A percentile compares a stretch with the other conserved stretches of the same genome.
phyloP scores from a whole-genome alignment of 2,329 filamentous ascomycete species.

The Beauveria sp. region DNA sequence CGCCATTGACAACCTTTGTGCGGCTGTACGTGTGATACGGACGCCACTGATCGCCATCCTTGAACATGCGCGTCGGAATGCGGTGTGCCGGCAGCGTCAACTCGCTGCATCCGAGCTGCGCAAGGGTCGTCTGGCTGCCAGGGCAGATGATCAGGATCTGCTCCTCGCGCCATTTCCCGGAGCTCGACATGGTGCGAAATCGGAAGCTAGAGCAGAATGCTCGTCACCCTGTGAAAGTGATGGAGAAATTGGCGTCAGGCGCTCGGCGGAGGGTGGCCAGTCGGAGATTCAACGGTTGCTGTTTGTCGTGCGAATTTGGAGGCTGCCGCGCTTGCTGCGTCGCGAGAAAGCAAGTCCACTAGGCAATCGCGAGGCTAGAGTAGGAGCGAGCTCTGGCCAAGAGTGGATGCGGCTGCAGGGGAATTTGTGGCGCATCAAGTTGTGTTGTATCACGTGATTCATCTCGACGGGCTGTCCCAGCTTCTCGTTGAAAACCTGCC shows the following conservation, averaged over 20 bases:
- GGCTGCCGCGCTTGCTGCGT: conserved; percentile 6
- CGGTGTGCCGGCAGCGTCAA: conserved; percentile 84
- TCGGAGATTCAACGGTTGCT: neutral
- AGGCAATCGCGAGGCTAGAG: conserved; percentile 3
- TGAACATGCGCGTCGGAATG: conserved; percentile 91
- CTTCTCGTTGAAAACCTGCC: too few species aligned
- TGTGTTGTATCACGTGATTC: neutral
- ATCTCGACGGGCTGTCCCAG: neutral
- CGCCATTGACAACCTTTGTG: conserved; percentile 43
- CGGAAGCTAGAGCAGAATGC: neutral
- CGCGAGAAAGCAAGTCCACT: conserved; percentile 4
- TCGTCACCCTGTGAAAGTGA: neutral
- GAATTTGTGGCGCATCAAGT: neutral
- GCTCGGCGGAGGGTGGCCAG: neutral
- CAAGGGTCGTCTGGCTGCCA: conserved; percentile 83
- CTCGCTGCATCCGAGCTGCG: conserved; percentile 83
- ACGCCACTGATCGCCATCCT: conserved; percentile 67
- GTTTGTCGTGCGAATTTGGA: neutral
- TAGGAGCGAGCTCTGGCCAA: neutral
- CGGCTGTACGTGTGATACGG: conserved; percentile 71
- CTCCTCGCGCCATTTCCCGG: conserved; percentile 57
- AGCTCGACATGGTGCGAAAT: conserved; percentile 41
- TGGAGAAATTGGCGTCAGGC: neutral
- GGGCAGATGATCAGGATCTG: conserved; percentile 66
- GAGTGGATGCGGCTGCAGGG: conserved; percentile 4